phyloP scores from a whole-genome alignment of 2,329 filamentous ascomycete species.

The Ophiostoma novo-ulmi region DNA sequence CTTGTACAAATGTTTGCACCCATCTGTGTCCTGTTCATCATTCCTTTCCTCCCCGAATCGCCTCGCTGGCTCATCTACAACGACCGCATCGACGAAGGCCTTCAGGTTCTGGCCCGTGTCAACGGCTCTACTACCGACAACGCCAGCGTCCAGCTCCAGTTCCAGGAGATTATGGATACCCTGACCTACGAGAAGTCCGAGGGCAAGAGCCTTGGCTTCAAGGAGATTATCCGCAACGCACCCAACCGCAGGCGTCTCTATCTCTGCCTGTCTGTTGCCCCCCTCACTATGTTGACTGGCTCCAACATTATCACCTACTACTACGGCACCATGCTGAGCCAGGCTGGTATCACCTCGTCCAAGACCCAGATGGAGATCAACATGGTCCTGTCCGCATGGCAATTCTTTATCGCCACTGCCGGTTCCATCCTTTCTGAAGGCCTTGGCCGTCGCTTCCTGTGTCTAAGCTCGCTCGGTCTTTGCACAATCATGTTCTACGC shows the following conservation, averaged over 20 bases:
- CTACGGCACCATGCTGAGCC: slow-evolving; percentile 26
- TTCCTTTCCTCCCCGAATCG: slow-evolving; percentile 31
- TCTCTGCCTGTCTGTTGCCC: slow-evolving; percentile 29
- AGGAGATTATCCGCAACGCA: slow-evolving; percentile 22
- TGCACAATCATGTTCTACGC: slow-evolving; percentile 30
- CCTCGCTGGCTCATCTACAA: slow-evolving; percentile 37
- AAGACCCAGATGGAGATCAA: slow-evolving; percentile 30
- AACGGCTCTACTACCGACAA: slow-evolving; percentile 36
- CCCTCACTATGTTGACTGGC: slow-evolving; percentile 22
- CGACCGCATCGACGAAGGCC: slow-evolving; percentile 32
- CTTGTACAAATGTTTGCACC: slow-evolving; percentile 28
- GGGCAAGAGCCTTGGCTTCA: slow-evolving; percentile 21
- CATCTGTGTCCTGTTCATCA: slow-evolving; percentile 25
- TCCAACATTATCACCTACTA: slow-evolving; percentile 27
- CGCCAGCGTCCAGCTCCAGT: slow-evolving; percentile 36
- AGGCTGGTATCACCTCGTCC: slow-evolving; percentile 26
- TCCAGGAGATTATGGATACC: slow-evolving; percentile 42
- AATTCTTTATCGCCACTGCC: slow-evolving; percentile 24
- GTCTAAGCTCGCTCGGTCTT: slow-evolving; percentile 37
- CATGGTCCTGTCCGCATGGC: slow-evolving; percentile 27
- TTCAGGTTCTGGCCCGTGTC: slow-evolving; percentile 38
- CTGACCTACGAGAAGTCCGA: slow-evolving; percentile 24
- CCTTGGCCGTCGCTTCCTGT: slow-evolving; percentile 28
- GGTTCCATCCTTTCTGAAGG: slow-evolving; percentile 30
- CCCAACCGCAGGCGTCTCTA: slow-evolving; percentile 22